These are phyloP conservation scores for Agroathelia rolfsii DNA, from an alignment of 1,284 basidiomycete genomes.

Conservation along the genomic window DNA sequence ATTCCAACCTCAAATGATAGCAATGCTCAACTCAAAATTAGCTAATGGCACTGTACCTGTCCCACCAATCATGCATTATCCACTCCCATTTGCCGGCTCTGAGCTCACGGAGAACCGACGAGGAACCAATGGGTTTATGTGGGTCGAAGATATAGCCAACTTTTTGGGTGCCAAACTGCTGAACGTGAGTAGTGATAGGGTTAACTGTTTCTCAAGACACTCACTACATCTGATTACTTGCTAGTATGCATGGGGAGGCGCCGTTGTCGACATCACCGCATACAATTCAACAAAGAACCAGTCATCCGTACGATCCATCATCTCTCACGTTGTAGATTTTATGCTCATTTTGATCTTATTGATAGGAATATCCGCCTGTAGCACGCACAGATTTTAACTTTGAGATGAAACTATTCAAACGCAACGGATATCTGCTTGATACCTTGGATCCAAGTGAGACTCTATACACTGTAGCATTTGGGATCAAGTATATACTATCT, in stretches of 20 bases:
- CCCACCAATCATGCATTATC: conserved; percentile 21
- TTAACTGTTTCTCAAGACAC: neutral
- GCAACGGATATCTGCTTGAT: conserved; percentile 19
- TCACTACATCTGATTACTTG: too few species aligned
- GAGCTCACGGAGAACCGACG: conserved; percentile 17
- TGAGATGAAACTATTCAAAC: conserved; percentile 16
- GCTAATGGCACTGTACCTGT: conserved; percentile 22
- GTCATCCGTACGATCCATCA: too few species aligned
- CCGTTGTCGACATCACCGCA: conserved; percentile 22
- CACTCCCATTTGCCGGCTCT: conserved; percentile 21
- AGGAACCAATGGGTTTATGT: conserved; percentile 21
- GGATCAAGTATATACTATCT: conserved; percentile 17
- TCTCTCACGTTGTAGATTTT: too few species aligned
- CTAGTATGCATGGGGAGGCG: conserved; percentile 23
- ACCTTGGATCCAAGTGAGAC: conserved; percentile 17
- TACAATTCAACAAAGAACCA: conserved; percentile 19
- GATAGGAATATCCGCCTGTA: too few species aligned
- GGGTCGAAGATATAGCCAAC: conserved; percentile 20
- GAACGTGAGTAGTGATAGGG: conserved; percentile 13
- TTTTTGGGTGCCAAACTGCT: conserved; percentile 19
- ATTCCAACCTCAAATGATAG: neutral
- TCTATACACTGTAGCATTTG: conserved; percentile 20
- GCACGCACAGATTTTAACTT: conserved; percentile 18
- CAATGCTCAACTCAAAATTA: conserved; percentile 7
- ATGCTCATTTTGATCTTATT: too few species aligned